Percentiles rank a stretch among this genome's conserved stretches.
Evolutionary conservation across 2,329 filamentous ascomycete species (phyloP).

Genomic region (Endothia cerciana): DNA sequence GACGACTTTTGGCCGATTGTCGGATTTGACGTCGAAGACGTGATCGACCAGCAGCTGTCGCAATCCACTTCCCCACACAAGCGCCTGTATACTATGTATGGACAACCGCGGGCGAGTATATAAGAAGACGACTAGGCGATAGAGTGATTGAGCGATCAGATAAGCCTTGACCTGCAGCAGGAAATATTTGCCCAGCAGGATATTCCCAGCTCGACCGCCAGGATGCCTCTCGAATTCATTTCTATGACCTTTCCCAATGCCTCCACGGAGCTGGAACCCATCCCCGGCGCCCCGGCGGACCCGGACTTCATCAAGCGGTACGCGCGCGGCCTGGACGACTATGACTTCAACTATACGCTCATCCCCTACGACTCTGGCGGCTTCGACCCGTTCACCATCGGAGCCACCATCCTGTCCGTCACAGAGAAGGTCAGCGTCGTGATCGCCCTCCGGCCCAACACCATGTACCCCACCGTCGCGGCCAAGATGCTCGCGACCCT

Average conservation of each 20-base stretch:
- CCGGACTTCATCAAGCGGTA: conserved; percentile 60
- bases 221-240: conserved; percentile 60
- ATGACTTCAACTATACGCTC: conserved; percentile 65
- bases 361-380: conserved; percentile 60
- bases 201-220: conserved; percentile 19
- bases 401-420: conserved; percentile 58
- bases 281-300: conserved; percentile 56
- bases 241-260: conserved; percentile 60
- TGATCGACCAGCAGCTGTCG: conserved; percentile 35
- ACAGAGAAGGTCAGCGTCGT: conserved; percentile 65
- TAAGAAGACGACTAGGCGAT: conserved; percentile 16
- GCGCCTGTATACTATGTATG: neutral
- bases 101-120: neutral
- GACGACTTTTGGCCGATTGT: conserved; percentile 26
- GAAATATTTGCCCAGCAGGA: neutral
- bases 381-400: conserved; percentile 62
- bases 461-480: conserved; percentile 63
- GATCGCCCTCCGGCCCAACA: conserved; percentile 65
- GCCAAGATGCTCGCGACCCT: conserved; percentile 65
- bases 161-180: neutral
- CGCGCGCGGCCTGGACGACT: conserved; percentile 60
- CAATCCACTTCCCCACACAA: conserved; percentile 31
- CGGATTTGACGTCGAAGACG: conserved; percentile 33
- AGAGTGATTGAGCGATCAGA: neutral
- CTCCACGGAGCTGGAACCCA: conserved; percentile 58